Conservation (phyloP, 2,329 filamentous ascomycete species). For the Emmonsiellopsis sp. region DNA sequence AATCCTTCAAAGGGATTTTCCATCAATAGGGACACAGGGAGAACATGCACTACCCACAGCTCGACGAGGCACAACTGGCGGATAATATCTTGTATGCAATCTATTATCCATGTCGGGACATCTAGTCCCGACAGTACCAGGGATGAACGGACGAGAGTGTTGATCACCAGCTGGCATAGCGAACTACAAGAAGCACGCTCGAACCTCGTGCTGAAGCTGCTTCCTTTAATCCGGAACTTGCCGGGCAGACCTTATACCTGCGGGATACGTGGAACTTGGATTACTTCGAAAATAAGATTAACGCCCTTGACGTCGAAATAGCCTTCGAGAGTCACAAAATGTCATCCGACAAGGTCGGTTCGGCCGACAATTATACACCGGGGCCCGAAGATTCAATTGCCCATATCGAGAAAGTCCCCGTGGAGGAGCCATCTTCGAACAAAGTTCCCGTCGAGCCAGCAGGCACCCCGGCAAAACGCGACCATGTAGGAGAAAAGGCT, state of each 20-base stretch:
- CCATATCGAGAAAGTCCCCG: conserved; percentile 9
- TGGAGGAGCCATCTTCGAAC: not conserved
- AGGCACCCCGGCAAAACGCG: not conserved
- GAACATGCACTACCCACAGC: too few species aligned
- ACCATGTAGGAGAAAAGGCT: conserved; percentile 30
- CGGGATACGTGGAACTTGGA: not conserved
- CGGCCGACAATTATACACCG: not conserved
- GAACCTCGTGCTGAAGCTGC: not conserved
- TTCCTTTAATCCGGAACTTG: not conserved
- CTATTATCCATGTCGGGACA: not conserved
- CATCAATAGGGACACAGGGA: too few species aligned
- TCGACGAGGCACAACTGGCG: too few species aligned
- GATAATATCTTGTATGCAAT: not conserved
- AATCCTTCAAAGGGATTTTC: too few species aligned
- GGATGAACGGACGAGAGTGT: not conserved
- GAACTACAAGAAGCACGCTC: not conserved
- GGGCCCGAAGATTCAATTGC: conserved; percentile 14
- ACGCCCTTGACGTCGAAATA: not conserved
- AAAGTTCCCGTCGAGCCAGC: not conserved
- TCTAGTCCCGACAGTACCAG: not conserved
- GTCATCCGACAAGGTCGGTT: not conserved
- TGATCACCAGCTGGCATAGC: not conserved
- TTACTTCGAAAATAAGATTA: not conserved
- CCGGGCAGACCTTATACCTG: not conserved
- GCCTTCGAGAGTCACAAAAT: not conserved